A percentile compares a stretch with the other conserved stretches of the same genome.
Conservation (phyloP, 208 protist species). For the Balamuthia mandrillaris region DNA sequence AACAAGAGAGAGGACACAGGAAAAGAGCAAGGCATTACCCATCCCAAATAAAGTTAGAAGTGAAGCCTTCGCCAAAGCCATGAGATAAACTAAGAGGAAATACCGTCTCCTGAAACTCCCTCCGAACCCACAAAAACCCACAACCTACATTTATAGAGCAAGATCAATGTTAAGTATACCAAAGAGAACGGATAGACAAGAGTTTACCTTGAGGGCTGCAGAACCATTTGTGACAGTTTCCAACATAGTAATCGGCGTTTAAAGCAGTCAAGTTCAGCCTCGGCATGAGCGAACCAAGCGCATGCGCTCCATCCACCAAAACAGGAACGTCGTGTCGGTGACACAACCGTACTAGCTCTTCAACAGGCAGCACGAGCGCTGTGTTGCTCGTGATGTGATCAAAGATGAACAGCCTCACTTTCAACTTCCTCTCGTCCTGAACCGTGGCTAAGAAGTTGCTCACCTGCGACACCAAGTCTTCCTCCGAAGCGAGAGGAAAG, state of each 20-base stretch:
- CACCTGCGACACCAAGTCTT: slow-evolving; percentile 75
- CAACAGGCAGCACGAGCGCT: neutral
- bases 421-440: neutral
- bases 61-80: slow-evolving; percentile 79
- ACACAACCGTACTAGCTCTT: slow-evolving; percentile 72
- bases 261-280: slow-evolving; percentile 77
- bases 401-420: slow-evolving; percentile 72
- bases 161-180: no score
- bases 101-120: neutral
- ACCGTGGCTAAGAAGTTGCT: neutral
- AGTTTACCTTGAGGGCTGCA: slow-evolving; percentile 43
- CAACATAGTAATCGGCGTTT: slow-evolving; percentile 67
- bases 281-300: slow-evolving; percentile 74
- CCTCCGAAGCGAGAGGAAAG: slow-evolving; percentile 69
- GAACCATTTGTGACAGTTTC: slow-evolving; percentile 88
- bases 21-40: slow-evolving; percentile 80
- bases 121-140: no score
- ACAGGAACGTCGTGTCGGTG: slow-evolving; percentile 73
- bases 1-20: slow-evolving; percentile 78
- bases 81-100: slow-evolving; percentile 65
- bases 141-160: no score
- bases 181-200: neutral
- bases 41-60: slow-evolving; percentile 88
- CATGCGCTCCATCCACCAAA: slow-evolving; percentile 85
- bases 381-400: slow-evolving; percentile 84